Percentiles rank a stretch among this genome's conserved stretches.
phyloP scores from a whole-genome alignment of 2,329 filamentous ascomycete species.

The Fusarium mangiferae region DNA sequence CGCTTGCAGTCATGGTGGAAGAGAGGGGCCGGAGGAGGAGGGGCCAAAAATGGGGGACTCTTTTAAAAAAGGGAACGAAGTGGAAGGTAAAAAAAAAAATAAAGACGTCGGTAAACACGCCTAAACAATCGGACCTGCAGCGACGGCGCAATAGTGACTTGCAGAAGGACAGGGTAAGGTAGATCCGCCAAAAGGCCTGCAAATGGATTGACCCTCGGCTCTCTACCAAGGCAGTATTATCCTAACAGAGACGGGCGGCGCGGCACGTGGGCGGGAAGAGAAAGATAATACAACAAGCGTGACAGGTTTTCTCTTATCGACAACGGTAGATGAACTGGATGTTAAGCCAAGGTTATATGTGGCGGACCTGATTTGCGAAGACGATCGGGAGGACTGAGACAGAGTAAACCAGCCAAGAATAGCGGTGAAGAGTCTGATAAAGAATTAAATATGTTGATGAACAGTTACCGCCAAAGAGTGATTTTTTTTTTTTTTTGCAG shows the following conservation, averaged over 20 bases:
- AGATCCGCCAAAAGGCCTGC: constrained; percentile 8
- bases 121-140: constrained; percentile 27
- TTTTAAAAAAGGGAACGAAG: constrained; percentile 33
- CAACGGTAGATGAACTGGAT: constrained; percentile 28
- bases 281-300: constrained; percentile 15
- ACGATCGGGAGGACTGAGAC: constrained; percentile 30
- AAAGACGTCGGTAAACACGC: constrained; percentile 15
- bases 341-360: constrained; percentile 30
- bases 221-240: neutral
- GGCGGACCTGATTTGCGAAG: constrained; percentile 26
- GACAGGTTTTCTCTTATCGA: constrained; percentile 35
- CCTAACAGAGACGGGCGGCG: constrained; percentile 28
- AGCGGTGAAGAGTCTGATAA: constrained; percentile 26
- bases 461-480: constrained; percentile 5
- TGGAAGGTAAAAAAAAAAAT: constrained; percentile 22
- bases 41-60: constrained; percentile 37
- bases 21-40: constrained; percentile 40
- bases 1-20: constrained; percentile 46
- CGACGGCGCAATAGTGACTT: constrained; percentile 8
- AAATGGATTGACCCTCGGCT: constrained; percentile 7
- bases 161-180: constrained; percentile 7
- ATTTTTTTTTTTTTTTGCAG: constrained; percentile 22
- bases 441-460: constrained; percentile 2
- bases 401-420: constrained; percentile 21
- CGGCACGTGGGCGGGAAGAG: constrained; percentile 33